phyloP scores from a whole-genome alignment of 768 basidiomycete genomes.

The Mycena crocata region DNA sequence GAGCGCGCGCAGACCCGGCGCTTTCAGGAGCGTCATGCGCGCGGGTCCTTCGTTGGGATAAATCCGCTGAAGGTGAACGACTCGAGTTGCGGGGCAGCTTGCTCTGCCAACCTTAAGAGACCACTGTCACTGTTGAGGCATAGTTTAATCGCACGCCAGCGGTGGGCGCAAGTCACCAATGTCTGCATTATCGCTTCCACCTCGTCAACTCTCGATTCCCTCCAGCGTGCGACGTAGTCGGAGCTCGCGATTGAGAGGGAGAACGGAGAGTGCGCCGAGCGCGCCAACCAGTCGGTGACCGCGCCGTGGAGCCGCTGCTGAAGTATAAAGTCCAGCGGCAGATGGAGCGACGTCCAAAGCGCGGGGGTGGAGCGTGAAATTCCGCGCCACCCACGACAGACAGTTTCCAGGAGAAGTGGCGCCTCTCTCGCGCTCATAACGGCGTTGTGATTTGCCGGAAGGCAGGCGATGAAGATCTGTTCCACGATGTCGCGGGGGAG shows the following conservation, averaged over 20 bases:
- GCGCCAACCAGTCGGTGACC: neutral
- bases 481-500: neutral
- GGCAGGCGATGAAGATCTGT: conserved; percentile 19
- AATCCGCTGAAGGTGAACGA: neutral
- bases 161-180: neutral
- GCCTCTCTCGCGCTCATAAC: conserved; percentile 30
- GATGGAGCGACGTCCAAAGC: conserved; percentile 19
- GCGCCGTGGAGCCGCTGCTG: neutral
- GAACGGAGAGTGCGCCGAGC: neutral
- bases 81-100: neutral
- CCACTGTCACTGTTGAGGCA: neutral
- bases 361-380: conserved; percentile 37
- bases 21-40: neutral
- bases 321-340: neutral
- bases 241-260: neutral
- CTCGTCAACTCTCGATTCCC: neutral
- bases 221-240: neutral
- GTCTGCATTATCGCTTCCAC: neutral
- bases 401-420: conserved; percentile 41
- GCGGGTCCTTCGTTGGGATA: neutral
- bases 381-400: conserved; percentile 43
- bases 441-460: conserved; percentile 13
- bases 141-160: neutral
- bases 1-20: too few relatives aligned
- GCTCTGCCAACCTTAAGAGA: neutral